Evolutionary conservation across 1,139 yeast genomes (phyloP).

Genomic region (Protomyces arabidopsidicola): DNA sequence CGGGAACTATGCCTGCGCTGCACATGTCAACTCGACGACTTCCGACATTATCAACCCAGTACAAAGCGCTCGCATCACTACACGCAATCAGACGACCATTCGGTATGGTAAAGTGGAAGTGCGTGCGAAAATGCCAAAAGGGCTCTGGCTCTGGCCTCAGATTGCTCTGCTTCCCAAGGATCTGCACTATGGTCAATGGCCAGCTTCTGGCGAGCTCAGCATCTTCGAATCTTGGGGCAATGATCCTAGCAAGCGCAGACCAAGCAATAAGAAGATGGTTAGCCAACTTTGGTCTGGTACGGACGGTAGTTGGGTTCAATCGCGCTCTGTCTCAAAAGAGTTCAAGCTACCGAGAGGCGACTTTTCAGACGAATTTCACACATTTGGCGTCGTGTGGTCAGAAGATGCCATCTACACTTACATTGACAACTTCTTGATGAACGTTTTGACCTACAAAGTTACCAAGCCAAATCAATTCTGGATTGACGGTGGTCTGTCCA

Average conservation of each 20-base stretch:
- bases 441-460: constrained; percentile 17
- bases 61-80: constrained; percentile 30
- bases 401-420: constrained; percentile 30
- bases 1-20: constrained; percentile 25
- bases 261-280: constrained; percentile 29
- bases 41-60: constrained; percentile 29
- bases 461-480: constrained; percentile 30
- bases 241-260: constrained; percentile 27
- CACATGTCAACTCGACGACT: constrained; percentile 23
- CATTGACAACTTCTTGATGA: constrained; percentile 30
- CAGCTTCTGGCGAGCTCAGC: constrained; percentile 32
- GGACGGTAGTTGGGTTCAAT: neutral
- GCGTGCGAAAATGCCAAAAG: constrained; percentile 30
- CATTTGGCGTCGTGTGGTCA: constrained; percentile 31
- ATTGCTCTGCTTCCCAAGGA: constrained; percentile 31
- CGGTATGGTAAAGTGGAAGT: constrained; percentile 31
- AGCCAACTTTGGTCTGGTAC: constrained; percentile 31
- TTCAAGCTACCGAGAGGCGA: constrained; percentile 24
- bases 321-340: constrained; percentile 7
- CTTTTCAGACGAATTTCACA: constrained; percentile 24
- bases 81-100: constrained; percentile 22
- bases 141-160: constrained; percentile 33
- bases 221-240: constrained; percentile 30
- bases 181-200: constrained; percentile 30
- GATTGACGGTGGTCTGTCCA: constrained; percentile 27